Evolutionary conservation across 345 rosid species (phyloP).

Genomic region (Combretum micranthum): DNA sequence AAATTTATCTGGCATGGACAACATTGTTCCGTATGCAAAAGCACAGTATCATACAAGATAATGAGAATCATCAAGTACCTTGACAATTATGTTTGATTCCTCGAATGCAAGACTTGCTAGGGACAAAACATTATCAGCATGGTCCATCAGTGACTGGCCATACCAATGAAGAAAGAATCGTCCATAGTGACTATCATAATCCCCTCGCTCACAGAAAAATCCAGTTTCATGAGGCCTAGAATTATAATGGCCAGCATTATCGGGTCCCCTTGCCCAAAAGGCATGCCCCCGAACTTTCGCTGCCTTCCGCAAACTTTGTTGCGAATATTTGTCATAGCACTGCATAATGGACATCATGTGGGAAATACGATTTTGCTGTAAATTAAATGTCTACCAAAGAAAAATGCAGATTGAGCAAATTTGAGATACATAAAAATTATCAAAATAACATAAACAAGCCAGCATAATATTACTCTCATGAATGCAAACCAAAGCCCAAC

Average conservation of each 20-base stretch:
- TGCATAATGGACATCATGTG: slow-evolving; percentile 21
- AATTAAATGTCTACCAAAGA: neutral
- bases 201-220: slow-evolving; percentile 86
- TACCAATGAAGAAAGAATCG: slow-evolving; percentile 94
- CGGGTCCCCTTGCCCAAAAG: slow-evolving; percentile 87
- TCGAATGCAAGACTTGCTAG: slow-evolving; percentile 82
- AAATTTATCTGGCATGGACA: too few relatives aligned
- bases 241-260: slow-evolving; percentile 82
- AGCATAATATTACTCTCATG: too few relatives aligned
- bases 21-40: too few relatives aligned
- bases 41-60: too few relatives aligned
- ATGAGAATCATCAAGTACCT: slow-evolving; percentile 31
- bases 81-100: slow-evolving; percentile 61
- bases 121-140: slow-evolving; percentile 78
- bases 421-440: too few relatives aligned
- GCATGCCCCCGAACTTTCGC: slow-evolving; percentile 77
- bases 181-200: slow-evolving; percentile 89
- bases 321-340: slow-evolving; percentile 90
- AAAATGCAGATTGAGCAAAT: neutral
- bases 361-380: neutral
- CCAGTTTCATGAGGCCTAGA: slow-evolving; percentile 91
- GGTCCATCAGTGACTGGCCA: slow-evolving; percentile 56
- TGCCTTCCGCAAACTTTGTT: slow-evolving; percentile 53
- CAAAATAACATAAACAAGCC: too few relatives aligned
- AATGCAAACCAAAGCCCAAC: too few relatives aligned